Evolutionary conservation across 208 protist species (phyloP).

Genomic region (Acanthamoeba rhysodes): DNA sequence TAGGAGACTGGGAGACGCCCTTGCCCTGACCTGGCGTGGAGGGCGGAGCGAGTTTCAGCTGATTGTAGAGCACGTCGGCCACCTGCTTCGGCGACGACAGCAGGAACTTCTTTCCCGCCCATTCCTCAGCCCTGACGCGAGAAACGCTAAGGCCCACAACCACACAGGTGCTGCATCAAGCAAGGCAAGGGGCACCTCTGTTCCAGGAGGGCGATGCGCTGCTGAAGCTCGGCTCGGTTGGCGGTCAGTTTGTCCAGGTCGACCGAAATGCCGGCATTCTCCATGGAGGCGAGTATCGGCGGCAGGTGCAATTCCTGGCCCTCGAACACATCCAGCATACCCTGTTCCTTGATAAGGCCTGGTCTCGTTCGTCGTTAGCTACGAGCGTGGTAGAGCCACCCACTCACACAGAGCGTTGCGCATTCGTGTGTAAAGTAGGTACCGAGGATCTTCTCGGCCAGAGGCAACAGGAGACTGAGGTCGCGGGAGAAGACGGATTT

Average conservation of each 20-base stretch:
- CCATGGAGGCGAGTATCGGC: conserved; percentile 50
- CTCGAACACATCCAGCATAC: conserved; percentile 6
- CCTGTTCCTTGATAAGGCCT: not conserved
- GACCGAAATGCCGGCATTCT: conserved; percentile 44
- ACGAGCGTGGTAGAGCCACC: no score
- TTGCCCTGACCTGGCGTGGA: not conserved
- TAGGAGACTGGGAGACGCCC: not conserved
- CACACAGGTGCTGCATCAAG: no score
- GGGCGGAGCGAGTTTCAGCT: conserved; percentile 35
- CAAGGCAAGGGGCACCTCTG: not conserved
- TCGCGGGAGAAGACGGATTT: not conserved
- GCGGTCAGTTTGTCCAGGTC: conserved; percentile 43
- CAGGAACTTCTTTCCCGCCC: conserved; percentile 27
- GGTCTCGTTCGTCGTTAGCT: no score
- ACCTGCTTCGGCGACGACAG: conserved; percentile 52
- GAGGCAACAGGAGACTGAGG: not conserved
- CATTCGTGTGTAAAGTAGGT: not conserved
- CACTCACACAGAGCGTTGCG: no score
- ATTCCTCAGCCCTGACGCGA: conserved; percentile 7
- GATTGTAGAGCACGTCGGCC: conserved; percentile 48
- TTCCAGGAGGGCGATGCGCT: conserved; percentile 34
- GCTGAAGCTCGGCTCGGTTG: conserved; percentile 13
- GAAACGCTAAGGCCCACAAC: not conserved
- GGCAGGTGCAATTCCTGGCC: conserved; percentile 60
- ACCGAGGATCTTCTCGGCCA: conserved; percentile 38